Conservation (phyloP, 345 rosid genomes). For the Clausena lansium region DNA sequence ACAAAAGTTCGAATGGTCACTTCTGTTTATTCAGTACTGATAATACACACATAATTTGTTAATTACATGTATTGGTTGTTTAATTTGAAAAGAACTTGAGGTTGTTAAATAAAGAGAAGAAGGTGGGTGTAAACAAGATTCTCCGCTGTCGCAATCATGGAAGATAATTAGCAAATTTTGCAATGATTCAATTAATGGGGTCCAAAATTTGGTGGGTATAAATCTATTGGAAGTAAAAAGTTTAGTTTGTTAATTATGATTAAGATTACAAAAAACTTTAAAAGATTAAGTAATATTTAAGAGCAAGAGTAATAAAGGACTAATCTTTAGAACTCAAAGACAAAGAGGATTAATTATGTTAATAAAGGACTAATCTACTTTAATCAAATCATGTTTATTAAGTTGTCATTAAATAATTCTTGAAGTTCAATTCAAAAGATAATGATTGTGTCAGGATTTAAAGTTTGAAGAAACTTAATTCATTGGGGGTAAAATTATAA, state of each 20-base stretch:
- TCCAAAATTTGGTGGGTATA: neutral
- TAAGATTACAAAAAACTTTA: neutral
- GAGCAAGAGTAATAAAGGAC: neutral
- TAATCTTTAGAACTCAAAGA: no score
- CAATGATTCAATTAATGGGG: slow-evolving; percentile 12
- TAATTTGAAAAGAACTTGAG: neutral
- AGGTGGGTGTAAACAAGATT: neutral
- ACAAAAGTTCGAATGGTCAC: neutral
- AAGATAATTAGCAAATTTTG: slow-evolving; percentile 9
- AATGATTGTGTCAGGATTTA: neutral
- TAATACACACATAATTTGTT: no score
- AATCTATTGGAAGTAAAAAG: neutral
- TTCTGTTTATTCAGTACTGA: neutral
- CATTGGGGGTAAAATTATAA: no score
- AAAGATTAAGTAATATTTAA: neutral
- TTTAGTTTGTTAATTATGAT: neutral
- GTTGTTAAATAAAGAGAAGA: neutral
- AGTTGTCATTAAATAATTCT: neutral
- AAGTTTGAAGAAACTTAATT: no score
- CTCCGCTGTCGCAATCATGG: slow-evolving; percentile 9
- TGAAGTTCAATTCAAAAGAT: neutral
- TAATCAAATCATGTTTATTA: neutral
- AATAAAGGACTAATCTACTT: neutral
- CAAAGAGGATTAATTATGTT: no score
- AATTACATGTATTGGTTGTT: neutral